Evolutionary conservation across 257 asterid species (phyloP), one percentile per base, ranked within the genome.

Genomic region (Fraxinus cuspidata): DNA sequence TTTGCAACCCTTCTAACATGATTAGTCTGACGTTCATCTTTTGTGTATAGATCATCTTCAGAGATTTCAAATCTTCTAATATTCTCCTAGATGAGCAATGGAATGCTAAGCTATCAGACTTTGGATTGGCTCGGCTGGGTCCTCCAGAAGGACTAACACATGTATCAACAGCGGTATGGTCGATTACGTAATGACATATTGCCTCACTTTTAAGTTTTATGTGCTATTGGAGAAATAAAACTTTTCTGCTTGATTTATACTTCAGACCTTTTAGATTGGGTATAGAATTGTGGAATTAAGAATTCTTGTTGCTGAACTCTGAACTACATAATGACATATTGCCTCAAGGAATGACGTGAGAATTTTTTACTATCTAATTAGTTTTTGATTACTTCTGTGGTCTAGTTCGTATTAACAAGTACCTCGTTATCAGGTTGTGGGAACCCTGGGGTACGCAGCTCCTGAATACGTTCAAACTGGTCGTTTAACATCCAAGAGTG

Each of bases 111-210:
- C 87, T 90, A n/a, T 88, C 95, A 18, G 95, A 90, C 80, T 88
- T 90, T 38, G 92, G 95, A 29, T 79, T 90, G 90, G 95, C 95
- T 81, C 88, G 95, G 74, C 76, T 90, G 80, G 95, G 95, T n/a
- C 95, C 95, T 65, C 38, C 86, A n/a, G 92, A 88, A 31, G 95
- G 95, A 72, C 79, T 82, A 28, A 86, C 90, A 23, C 95, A 90
- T 72, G 89, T 88, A 16, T 88, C 94, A 10, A 90, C 92, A 9
- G 91, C 94, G 88, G 92, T 90, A 90, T 73, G 84, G 58, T 53
- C 40, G 31, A 72, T 19, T n/a, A 37, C 51, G 25, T 25, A 7
- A 25, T n/a, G 27, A 1, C 35, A 49, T 82, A 11, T 25, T 58
- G 18, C 75, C 81, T 74, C 49, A 47, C 71, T 38, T 11, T 38